A percentile compares a stretch with the other conserved stretches of the same genome.
Conservation (phyloP, 1,284 basidiomycete genomes). For the Boletus hoseneyae region DNA sequence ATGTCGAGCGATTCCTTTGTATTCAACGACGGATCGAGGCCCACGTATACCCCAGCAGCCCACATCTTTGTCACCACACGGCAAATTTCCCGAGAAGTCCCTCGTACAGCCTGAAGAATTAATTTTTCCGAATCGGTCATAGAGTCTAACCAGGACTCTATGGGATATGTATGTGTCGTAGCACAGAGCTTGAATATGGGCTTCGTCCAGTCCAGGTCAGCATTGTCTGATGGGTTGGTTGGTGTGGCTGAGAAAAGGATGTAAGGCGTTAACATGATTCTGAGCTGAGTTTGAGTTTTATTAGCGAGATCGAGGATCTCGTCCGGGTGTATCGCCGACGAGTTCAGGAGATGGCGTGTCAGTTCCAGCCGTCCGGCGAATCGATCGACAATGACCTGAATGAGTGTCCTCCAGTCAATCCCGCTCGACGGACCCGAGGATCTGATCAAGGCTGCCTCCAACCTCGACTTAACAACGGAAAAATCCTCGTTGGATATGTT, state of each 20-base stretch:
- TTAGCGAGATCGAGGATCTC: constrained; percentile 6
- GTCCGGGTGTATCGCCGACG: background rate
- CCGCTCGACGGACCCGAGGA: constrained; percentile 27
- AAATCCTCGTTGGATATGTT: constrained; percentile 23
- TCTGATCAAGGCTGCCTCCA: constrained; percentile 22
- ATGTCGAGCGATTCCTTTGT: background rate
- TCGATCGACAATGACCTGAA: constrained; percentile 41
- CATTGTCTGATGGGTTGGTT: background rate
- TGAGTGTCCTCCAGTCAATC: constrained; percentile 42
- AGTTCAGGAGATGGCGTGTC: constrained; percentile 36
- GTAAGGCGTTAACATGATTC: constrained; percentile 22
- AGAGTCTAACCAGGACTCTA: constrained; percentile 10
- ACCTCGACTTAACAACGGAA: constrained; percentile 9
- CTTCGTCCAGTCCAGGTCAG: constrained; percentile 21
- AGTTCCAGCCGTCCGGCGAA: constrained; percentile 41
- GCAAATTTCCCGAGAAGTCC: constrained; percentile 42
- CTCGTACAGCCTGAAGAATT: constrained; percentile 33
- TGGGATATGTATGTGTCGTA: constrained; percentile 32
- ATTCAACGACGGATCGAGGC: constrained; percentile 24
- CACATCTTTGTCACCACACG: constrained; percentile 42
- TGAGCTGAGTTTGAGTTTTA: constrained; percentile 20
- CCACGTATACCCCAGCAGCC: constrained; percentile 32
- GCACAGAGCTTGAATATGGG: constrained; percentile 30
- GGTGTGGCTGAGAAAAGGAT: constrained; percentile 4
- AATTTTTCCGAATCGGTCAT: constrained; percentile 29